Conservation (phyloP, 495 filamentous ascomycete genomes). For the Penicillium angulare region DNA sequence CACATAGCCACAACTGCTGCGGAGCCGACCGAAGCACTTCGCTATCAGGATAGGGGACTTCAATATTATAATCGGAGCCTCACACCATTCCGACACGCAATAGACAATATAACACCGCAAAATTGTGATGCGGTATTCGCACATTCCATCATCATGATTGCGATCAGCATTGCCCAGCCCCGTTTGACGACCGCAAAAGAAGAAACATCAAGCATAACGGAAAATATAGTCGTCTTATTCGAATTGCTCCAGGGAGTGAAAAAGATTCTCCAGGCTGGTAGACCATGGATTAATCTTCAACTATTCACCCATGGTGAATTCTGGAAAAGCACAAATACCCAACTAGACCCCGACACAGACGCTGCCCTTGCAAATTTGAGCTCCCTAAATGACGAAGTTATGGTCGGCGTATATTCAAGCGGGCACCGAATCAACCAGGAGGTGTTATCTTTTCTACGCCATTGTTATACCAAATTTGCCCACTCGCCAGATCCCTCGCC, state of each 20-base stretch:
- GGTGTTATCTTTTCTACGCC: conserved; percentile 21
- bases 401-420: conserved; percentile 1
- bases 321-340: conserved; percentile 10
- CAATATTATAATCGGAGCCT: conserved; percentile 47
- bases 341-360: conserved; percentile 17
- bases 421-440: conserved; percentile 17
- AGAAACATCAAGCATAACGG: conserved; percentile 19
- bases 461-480: conserved; percentile 24
- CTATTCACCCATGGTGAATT: conserved; percentile 22
- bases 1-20: conserved; percentile 39
- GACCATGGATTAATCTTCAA: conserved; percentile 21
- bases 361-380: conserved; percentile 14
- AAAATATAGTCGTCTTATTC: conserved; percentile 25
- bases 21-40: conserved; percentile 25
- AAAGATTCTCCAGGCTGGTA: conserved; percentile 22
- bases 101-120: conserved; percentile 39
- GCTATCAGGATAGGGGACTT: conserved; percentile 42
- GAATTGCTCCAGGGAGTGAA: conserved; percentile 31
- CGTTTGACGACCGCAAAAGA: conserved; percentile 24
- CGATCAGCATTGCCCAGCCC: conserved; percentile 40
- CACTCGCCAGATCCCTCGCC: conserved; percentile 20
- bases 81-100: conserved; percentile 36
- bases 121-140: conserved; percentile 48
- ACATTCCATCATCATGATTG: conserved; percentile 46
- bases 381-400: conserved; percentile 15